Evolutionary conservation across 1,139 yeast species (phyloP), one percentile per base, ranked within the genome.

Genomic region (Pichia sp.): DNA sequence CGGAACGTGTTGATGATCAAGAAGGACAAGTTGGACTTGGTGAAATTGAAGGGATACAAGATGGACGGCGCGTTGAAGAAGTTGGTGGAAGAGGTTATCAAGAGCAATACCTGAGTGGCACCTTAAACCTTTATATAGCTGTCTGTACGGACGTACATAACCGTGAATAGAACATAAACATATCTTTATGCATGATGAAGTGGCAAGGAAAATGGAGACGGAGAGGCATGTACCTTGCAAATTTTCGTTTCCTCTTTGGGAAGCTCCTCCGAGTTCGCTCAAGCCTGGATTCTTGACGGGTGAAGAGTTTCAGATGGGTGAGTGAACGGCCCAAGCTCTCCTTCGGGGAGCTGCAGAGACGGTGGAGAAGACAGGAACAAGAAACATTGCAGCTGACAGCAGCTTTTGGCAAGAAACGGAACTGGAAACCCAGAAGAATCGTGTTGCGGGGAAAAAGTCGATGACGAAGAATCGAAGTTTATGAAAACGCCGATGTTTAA

Each of bases 1-100:
- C 85, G 85, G 69, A 87, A 87, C 60, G 75, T 78, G 41, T 62
- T 79, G 47, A 62, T 78, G 53, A 81, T 80, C 5, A 72, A 76
- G 57, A 67, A 74, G 58, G 72, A 76, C 32, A 75, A 75, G 10
- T 45, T 67, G 23, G 62, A 68, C 49, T 47, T 67, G 23, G 58
- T 57, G 1, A 52, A 50, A 15, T 55, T 67, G 29, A 56, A 51
- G 36, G 59, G 57, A 2, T 56, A 64, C 38, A 64, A 62, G 45
- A 59, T 67, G 50, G 67, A 64, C 29, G 52, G 54, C 3, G 54
- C 61, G 5, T 52, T 67, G 49, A 65, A 61, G 47, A 51, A 52
- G 29, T 46, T 67, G 49, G 45, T 60, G 15, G 61, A 55, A 15
- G 56, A 56, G n/a, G 60, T 59, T 7, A 38, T 51, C 10, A 47